Percentiles rank a stretch among this genome's conserved stretches.
Conservation (phyloP, 768 basidiomycete genomes). For the Mycena alexandri region DNA sequence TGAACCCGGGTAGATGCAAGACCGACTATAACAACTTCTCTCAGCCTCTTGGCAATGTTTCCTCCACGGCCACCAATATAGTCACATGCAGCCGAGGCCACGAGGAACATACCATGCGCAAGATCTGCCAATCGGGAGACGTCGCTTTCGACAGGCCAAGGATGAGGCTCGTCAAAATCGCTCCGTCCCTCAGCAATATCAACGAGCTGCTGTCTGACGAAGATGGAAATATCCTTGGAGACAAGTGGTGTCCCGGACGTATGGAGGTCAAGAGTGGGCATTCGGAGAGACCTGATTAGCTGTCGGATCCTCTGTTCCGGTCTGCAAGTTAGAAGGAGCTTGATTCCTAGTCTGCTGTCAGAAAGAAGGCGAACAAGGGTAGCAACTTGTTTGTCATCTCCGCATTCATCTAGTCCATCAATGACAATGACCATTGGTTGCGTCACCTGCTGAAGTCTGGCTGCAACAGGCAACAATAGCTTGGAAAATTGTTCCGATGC, state of each 20-base stretch:
- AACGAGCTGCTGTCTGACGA: constrained; percentile 3
- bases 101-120: constrained; percentile 1
- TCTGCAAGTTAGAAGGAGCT: constrained; percentile 5
- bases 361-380: constrained; percentile 1
- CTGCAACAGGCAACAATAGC: no score
- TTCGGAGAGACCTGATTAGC: neutral
- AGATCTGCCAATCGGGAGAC: neutral
- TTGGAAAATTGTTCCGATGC: no score
- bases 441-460: no score
- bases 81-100: constrained; percentile 1
- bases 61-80: constrained; percentile 4
- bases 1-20: neutral
- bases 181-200: neutral
- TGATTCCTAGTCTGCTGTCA: neutral
- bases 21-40: neutral
- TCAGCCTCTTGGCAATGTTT: neutral
- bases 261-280: neutral
- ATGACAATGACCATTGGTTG: no score
- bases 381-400: neutral
- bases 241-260: neutral
- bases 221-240: neutral
- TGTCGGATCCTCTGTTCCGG: constrained; percentile 7
- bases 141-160: neutral
- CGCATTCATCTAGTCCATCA: constrained; percentile 3
- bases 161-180: constrained; percentile 4